Conservation (phyloP, 176 grass and related monocot species). For the Rhynchospora tenuis region DNA sequence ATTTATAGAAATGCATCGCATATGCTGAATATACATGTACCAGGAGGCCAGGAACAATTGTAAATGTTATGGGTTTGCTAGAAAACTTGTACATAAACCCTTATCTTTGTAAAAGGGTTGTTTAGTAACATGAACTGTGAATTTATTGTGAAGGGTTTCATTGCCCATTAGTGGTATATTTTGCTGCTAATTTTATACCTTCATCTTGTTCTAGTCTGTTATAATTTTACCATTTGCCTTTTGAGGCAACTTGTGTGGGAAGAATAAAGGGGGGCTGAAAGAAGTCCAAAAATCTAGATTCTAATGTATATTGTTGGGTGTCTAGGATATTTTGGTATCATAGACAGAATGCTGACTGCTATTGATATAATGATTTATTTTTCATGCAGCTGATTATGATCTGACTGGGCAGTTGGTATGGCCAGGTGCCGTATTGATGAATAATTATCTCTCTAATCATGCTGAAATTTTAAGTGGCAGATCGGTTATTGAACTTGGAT, state of each 20-base stretch:
- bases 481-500: slow-evolving; percentile 75
- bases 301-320: neutral
- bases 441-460: slow-evolving; percentile 78
- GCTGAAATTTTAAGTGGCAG: slow-evolving; percentile 52
- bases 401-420: slow-evolving; percentile 94
- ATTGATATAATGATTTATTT: slow-evolving; percentile 22
- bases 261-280: too few relatives aligned
- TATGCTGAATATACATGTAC: neutral
- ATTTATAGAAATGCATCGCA: too few relatives aligned
- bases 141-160: neutral
- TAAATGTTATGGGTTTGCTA: neutral
- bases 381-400: slow-evolving; percentile 86
- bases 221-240: neutral
- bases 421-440: slow-evolving; percentile 88
- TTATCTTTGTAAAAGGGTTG: neutral
- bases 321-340: neutral
- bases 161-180: neutral
- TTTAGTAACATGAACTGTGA: neutral
- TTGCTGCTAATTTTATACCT: neutral
- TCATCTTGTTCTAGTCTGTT: neutral
- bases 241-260: neutral
- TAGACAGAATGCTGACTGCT: neutral
- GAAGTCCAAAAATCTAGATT: too few relatives aligned
- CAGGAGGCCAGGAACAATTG: neutral
- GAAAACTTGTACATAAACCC: too few relatives aligned